Conservation (phyloP, 495 filamentous ascomycete species). For the Penicillium dipodomyicola region DNA sequence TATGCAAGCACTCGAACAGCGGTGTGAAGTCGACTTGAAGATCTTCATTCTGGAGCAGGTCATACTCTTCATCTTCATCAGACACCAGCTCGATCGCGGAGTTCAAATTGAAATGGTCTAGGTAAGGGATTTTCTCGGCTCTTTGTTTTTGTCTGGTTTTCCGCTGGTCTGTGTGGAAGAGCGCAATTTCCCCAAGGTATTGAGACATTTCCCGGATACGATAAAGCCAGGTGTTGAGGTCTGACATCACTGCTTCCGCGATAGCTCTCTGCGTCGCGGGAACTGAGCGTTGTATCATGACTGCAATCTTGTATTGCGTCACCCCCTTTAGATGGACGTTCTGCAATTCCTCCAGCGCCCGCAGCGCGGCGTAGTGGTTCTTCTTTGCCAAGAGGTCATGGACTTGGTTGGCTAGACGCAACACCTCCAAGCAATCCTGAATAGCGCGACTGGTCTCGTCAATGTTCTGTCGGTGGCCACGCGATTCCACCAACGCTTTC, state of each 20-base stretch:
- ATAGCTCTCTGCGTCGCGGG: conserved; percentile 90
- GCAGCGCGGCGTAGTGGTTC: conserved; percentile 91
- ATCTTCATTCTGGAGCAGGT: conserved; percentile 90
- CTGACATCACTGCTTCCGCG: conserved; percentile 93
- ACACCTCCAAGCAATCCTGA: conserved; percentile 84
- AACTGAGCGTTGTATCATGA: conserved; percentile 92
- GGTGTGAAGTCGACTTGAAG: conserved; percentile 92
- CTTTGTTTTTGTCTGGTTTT: conserved; percentile 79
- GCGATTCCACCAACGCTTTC: conserved; percentile 84
- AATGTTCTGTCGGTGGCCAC: conserved; percentile 91
- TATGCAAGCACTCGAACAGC: conserved; percentile 92
- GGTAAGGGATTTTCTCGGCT: conserved; percentile 63
- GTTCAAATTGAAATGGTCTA: conserved; percentile 85
- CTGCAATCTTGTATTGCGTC: conserved; percentile 90
- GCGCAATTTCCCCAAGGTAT: conserved; percentile 92
- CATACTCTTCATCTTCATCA: conserved; percentile 93
- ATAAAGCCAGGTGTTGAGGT: conserved; percentile 97
- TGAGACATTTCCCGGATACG: conserved; percentile 93
- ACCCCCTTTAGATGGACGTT: conserved; percentile 93
- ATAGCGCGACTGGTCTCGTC: conserved; percentile 88
- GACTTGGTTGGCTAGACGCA: conserved; percentile 90
- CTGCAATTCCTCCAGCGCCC: conserved; percentile 91
- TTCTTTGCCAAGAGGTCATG: conserved; percentile 87
- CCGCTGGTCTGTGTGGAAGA: conserved; percentile 91
- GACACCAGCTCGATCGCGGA: conserved; percentile 93